Evolutionary conservation across 208 protist genomes (phyloP).

Genomic region (Trypanosoma rangeli): DNA sequence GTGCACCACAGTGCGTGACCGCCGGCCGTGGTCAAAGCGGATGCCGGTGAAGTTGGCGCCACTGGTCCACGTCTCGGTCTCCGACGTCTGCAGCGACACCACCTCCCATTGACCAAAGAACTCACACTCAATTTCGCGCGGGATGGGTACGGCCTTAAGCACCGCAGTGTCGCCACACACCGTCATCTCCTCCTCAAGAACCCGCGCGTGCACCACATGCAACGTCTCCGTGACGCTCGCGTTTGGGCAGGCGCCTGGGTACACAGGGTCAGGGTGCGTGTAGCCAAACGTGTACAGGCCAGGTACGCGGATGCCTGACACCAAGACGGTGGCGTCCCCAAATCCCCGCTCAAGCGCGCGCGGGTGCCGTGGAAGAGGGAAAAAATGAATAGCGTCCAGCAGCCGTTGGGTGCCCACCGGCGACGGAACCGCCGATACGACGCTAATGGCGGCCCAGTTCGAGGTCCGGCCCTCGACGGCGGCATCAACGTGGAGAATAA

Average conservation of each 20-base stretch:
- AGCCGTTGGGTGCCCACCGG: constrained; percentile 41
- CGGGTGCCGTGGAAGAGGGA: constrained; percentile 38
- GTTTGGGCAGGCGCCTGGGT: constrained; percentile 68
- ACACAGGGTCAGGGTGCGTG: constrained; percentile 53
- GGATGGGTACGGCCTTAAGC: constrained; percentile 68
- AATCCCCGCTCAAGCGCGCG: constrained; percentile 38
- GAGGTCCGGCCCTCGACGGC: constrained; percentile 29
- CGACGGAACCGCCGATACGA: constrained; percentile 37
- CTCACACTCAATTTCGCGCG: constrained; percentile 53
- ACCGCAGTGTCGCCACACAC: constrained; percentile 69
- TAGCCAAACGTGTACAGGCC: constrained; percentile 80
- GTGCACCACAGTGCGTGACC: constrained; percentile 54
- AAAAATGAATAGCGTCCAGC: constrained; percentile 52
- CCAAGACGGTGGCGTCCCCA: constrained; percentile 57
- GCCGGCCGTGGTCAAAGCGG: constrained; percentile 47
- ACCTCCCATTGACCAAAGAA: constrained; percentile 84
- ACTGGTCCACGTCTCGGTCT: constrained; percentile 49
- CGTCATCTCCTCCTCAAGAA: constrained; percentile 57
- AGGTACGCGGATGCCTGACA: constrained; percentile 53
- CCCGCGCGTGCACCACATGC: constrained; percentile 73
- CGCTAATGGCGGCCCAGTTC: constrained; percentile 38
- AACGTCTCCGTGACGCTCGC: constrained; percentile 57
- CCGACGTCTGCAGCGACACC: constrained; percentile 64
- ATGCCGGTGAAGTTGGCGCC: constrained; percentile 65
- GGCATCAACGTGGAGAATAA: constrained; percentile 65